Evolutionary conservation across 1,139 yeast genomes (phyloP).

Genomic region (Tardiomyces digboiensis): DNA sequence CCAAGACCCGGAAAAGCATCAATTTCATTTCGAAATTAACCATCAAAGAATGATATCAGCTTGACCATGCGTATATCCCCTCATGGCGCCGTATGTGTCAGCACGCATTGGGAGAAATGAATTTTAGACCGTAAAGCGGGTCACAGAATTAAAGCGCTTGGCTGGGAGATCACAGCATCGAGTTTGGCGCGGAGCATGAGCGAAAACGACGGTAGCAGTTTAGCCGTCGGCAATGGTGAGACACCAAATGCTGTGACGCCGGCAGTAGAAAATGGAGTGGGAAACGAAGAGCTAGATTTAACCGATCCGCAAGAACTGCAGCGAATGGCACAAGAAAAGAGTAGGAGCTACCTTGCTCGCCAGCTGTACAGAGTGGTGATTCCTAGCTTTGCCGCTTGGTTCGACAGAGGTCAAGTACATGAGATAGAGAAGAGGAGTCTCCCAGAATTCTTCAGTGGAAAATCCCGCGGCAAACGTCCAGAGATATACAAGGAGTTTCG

Average conservation of each 20-base stretch:
- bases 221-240: background rate
- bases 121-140: no score
- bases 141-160: no score
- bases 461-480: constrained; percentile 79
- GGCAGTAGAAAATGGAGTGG: background rate
- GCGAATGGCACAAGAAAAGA: background rate
- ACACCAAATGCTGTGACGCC: background rate
- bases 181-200: no score
- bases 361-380: constrained; percentile 88
- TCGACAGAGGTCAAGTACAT: constrained; percentile 63
- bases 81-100: no score
- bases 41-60: no score
- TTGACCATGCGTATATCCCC: no score
- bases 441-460: constrained; percentile 80
- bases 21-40: no score
- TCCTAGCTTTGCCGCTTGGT: constrained; percentile 94
- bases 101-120: no score
- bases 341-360: constrained; percentile 3
- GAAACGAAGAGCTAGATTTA: background rate
- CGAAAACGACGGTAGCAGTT: background rate
- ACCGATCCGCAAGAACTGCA: background rate
- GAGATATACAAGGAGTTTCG: constrained; percentile 80
- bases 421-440: constrained; percentile 58
- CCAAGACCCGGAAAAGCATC: no score
- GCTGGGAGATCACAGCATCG: no score